Evolutionary conservation across 108 stramenopile species (phyloP), one percentile per base, ranked within the genome.

Genomic region (Discostella pseudostelligera): DNA sequence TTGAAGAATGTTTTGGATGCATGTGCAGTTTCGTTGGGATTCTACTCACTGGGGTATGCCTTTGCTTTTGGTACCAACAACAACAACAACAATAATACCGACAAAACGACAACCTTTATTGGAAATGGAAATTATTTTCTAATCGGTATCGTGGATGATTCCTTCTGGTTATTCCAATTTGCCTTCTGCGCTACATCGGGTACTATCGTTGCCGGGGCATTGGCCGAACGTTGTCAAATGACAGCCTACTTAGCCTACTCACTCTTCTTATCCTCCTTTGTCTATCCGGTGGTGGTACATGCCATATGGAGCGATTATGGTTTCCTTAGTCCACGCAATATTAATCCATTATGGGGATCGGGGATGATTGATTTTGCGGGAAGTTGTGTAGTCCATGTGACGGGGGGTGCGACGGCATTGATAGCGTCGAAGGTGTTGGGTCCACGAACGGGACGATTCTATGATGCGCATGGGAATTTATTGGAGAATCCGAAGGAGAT

Each of bases 381-480:
- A 20, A 85, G 89, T n/a, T 83, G 87, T 54, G 97, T 97, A 44
- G 97, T 97, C 16, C 97, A 97, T 89, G 81, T 95, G 80, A 89
- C 87, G 39, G 96, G 95, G 50, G 96, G 96, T 10, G 59, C 83
- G 45, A 88, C 93, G 26, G 94, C 95, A 43, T 76, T 95, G 42
- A 81, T 92, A 80, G 88, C 88, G 26, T 88, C 94, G 19, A 72
- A 78, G 29, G 56, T 97, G 42, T 74, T 95, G 56, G 95, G 95
- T 46, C 92, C 96, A 19, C 80, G 95, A 37, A 72, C 79, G 24
- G 95, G 90, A 62, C 80, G 95, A 24, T 96, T 97, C 80, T 75
- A 87, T 76, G 89, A 89, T 47, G 36, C 69, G 50, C 81, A 82
- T 47, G 89, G 89, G 13, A 91, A 84, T 57, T 58, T 77, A n/a